Percentiles rank a stretch among this genome's conserved stretches.
Conservation (phyloP, 1,284 basidiomycete species). For the Apiotrichum montevideense region DNA sequence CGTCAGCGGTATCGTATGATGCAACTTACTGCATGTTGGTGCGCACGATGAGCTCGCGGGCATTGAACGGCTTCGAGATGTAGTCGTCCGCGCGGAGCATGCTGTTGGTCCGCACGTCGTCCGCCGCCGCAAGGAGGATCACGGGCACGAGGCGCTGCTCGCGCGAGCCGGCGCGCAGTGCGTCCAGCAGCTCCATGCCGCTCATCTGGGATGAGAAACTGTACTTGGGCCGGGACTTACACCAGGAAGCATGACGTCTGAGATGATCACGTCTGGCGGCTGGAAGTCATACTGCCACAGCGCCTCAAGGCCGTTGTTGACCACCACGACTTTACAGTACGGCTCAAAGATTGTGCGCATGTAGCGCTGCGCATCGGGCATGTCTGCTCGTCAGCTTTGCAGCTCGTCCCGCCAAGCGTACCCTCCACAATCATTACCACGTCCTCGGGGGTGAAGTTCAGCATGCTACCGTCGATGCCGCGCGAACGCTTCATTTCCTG, state of each 20-base stretch:
- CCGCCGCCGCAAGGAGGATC: conserved; percentile 39
- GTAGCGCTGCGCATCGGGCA: conserved; percentile 36
- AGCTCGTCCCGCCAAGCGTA: conserved; percentile 2
- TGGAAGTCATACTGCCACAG: conserved; percentile 29
- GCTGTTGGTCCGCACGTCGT: conserved; percentile 26
- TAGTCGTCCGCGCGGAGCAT: conserved; percentile 46
- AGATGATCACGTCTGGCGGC: conserved; percentile 39
- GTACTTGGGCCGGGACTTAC: conserved; percentile 11
- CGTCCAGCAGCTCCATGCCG: conserved; percentile 32
- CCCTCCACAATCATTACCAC: conserved; percentile 43
- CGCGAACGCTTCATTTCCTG: background rate
- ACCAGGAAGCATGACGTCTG: conserved; percentile 49
- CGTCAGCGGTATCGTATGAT: conserved; percentile 3
- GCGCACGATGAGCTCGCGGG: conserved; percentile 47
- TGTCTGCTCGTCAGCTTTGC: conserved; percentile 13
- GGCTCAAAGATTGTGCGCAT: conserved; percentile 41
- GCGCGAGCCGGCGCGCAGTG: conserved; percentile 19
- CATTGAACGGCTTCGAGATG: conserved; percentile 42
- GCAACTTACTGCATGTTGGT: conserved; percentile 38
- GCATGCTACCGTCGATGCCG: conserved; percentile 34
- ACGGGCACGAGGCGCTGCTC: conserved; percentile 27
- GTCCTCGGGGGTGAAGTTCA: conserved; percentile 43
- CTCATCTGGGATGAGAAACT: conserved; percentile 21
- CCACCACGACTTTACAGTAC: conserved; percentile 46
- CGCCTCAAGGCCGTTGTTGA: conserved; percentile 45